Evolutionary conservation across 1,284 basidiomycete genomes (phyloP), one percentile per base, ranked within the genome.

Genomic region (Kalmanozyma brasiliensis): DNA sequence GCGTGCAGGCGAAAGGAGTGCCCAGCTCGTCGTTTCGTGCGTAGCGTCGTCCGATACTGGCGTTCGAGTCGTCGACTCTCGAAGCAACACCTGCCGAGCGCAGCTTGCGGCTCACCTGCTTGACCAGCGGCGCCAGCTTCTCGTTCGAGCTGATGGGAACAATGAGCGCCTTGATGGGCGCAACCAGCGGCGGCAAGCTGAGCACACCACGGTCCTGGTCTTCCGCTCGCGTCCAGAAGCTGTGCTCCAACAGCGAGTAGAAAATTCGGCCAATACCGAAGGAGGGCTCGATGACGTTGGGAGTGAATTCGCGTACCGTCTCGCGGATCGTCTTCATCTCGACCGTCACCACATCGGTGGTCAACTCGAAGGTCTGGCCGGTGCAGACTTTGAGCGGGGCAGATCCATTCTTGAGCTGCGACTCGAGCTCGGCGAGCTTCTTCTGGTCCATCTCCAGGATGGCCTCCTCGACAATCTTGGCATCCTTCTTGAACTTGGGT

Each of bases 221-320:
- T 79, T 93, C 89, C 81, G 93, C 94, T 82, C 95, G 89, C 57
- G 89, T 88, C 95, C 95, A 98, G 87, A 91, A 99, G 76, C 88
- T 89, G 86, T 98, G 95, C 84, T 99, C 95, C 44, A 98, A 88
- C 49, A 98, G 85, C 33, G 89, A 89, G 84, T 98, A 98, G 44
- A 98, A 87, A 79, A 98, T 97, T 60, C 95, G 92, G 57, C 95
- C 95, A 76, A 98, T 89, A 75, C 96, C 95, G 84, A 98, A 98
- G 17, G 96, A 99, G 24, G 95, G 95, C 83, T 98, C 95, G 81
- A 98, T 96, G 83, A 99, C 95, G 84, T 98, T 98, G 43, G 95
- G 95, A 44, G 89, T 93, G 84, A 88, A 98, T 84, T 97, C 94
- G 76, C 95, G 91, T 68, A 93, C 93, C 49, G 90, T 90, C 83